Evolutionary conservation across 2,329 filamentous ascomycete genomes (phyloP).

Genomic region (Colletotrichum viniferum): DNA sequence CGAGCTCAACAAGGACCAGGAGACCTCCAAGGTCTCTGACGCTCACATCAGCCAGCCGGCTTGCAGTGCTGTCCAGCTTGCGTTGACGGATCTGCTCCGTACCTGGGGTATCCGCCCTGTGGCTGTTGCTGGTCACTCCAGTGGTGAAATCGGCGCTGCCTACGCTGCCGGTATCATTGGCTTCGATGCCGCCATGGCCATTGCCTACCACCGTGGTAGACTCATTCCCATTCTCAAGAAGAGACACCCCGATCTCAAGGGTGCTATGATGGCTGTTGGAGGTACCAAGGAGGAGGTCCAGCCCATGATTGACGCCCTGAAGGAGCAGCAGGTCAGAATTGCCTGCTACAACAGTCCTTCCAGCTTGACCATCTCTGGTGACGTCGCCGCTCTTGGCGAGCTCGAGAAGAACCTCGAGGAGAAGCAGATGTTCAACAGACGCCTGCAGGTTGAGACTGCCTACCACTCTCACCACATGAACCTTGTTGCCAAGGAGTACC

Average conservation of each 20-base stretch:
- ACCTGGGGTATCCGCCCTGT: slow-evolving; percentile 46
- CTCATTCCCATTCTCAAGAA: slow-evolving; percentile 47
- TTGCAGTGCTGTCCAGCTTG: slow-evolving; percentile 53
- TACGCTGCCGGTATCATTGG: slow-evolving; percentile 42
- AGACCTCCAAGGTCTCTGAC: slow-evolving; percentile 37
- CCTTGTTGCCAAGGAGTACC: slow-evolving; percentile 39
- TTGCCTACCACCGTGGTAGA: slow-evolving; percentile 54
- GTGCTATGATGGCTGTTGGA: slow-evolving; percentile 62
- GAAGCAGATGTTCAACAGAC: slow-evolving; percentile 47
- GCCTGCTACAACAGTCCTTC: slow-evolving; percentile 57
- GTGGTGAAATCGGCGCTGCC: slow-evolving; percentile 53
- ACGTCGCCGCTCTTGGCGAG: slow-evolving; percentile 26
- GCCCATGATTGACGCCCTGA: slow-evolving; percentile 47
- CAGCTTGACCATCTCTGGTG: slow-evolving; percentile 52
- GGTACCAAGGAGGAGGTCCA: slow-evolving; percentile 46
- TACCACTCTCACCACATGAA: slow-evolving; percentile 63
- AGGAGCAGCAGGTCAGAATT: slow-evolving; percentile 28
- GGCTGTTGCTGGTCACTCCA: slow-evolving; percentile 49
- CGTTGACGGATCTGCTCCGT: slow-evolving; percentile 45
- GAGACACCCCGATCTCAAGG: slow-evolving; percentile 42
- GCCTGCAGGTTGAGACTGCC: slow-evolving; percentile 53
- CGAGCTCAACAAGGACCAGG: slow-evolving; percentile 38
- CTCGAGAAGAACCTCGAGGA: slow-evolving; percentile 37
- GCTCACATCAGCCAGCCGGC: slow-evolving; percentile 49
- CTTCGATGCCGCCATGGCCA: slow-evolving; percentile 47